Evolutionary conservation across 768 basidiomycete species (phyloP).

Genomic region (Leccinum longicurvipes): DNA sequence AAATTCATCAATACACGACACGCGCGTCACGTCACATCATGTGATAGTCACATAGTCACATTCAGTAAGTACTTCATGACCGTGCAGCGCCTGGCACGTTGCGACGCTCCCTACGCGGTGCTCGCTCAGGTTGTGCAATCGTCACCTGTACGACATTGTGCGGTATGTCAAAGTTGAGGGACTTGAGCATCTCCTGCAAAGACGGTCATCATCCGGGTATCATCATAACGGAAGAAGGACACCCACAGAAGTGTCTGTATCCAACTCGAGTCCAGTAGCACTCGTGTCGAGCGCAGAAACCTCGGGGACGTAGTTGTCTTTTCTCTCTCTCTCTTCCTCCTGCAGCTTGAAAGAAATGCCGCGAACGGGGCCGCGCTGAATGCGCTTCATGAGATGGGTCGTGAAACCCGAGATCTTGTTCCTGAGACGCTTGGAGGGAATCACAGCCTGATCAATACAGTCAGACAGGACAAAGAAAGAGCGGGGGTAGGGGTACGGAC

Average conservation of each 20-base stretch:
- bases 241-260: conserved; percentile 89
- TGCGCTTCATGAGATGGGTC: conserved; percentile 99
- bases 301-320: conserved; percentile 99
- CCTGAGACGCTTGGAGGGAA: conserved; percentile 97
- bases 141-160: conserved; percentile 69
- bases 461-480: background rate
- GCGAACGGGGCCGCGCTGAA: conserved; percentile 95
- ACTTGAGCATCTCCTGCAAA: conserved; percentile 74
- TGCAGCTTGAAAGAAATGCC: conserved; percentile 99
- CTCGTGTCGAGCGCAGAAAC: conserved; percentile 90
- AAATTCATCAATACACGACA: too few relatives aligned
- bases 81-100: conserved; percentile 80
- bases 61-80: conserved; percentile 19
- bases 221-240: background rate
- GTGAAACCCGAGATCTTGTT: conserved; percentile 99
- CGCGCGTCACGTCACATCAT: background rate
- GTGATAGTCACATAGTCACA: background rate
- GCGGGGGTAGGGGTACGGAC: conserved; percentile 44
- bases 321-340: conserved; percentile 98
- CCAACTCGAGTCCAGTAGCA: conserved; percentile 75
- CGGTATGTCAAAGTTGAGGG: conserved; percentile 92
- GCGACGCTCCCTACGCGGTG: conserved; percentile 70
- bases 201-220: background rate
- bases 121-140: conserved; percentile 64
- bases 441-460: conserved; percentile 60